Base-by-base conservation (phyloP, 129 eudicot species). In the Erigeron canadensis region DNA sequence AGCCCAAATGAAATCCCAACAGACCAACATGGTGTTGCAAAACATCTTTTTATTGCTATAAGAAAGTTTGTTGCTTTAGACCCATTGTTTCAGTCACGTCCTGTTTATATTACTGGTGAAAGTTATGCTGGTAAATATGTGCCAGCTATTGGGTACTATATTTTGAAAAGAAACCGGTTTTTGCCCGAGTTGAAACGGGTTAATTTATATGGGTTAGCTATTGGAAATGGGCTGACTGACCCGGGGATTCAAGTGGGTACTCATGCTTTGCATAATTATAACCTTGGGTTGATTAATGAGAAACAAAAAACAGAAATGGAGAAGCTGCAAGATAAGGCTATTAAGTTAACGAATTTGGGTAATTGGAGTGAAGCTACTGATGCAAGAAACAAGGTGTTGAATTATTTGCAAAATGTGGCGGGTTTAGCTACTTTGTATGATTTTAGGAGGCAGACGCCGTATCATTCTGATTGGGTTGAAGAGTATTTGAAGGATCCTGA, bases 61-160 rank as follows among this genome's bases (percentile, higher is more conserved):
- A 76, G 48, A 44, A 74, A 84, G 63, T 90, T 94, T 65, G 54
- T 90, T 6, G 76, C 73, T 3, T 78, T 78, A 45, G 86, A 90
- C 79, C 65, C 71, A 0, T 10, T 39, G 17, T 95, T 90, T 74
- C 79, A 86, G 60, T 55, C 81, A 8, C 81, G 99, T 40, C 91
- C 89, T 3, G 64, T 95, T 75, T 95, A 90, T 42, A 71, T 94
- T 6, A 94, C 96, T 2, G 99, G 99, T 11, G 97, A 94, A 48
- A 94, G 99, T 56, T 90, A 95, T 70, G 96, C 94, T n/a, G 99
- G 99, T 17, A 95, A 95, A 65, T 95, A 95, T 70, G 85, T 79
- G 3, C 99, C 99, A 1, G 82, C 94, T 46, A 74, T 88, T 42
- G 99, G 97, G 67, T 86, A 87, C 62, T 83, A 87, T 44, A 84